Base-by-base conservation (phyloP, 139 green algal genomes). In the Raphidocelis subcapitata region DNA sequence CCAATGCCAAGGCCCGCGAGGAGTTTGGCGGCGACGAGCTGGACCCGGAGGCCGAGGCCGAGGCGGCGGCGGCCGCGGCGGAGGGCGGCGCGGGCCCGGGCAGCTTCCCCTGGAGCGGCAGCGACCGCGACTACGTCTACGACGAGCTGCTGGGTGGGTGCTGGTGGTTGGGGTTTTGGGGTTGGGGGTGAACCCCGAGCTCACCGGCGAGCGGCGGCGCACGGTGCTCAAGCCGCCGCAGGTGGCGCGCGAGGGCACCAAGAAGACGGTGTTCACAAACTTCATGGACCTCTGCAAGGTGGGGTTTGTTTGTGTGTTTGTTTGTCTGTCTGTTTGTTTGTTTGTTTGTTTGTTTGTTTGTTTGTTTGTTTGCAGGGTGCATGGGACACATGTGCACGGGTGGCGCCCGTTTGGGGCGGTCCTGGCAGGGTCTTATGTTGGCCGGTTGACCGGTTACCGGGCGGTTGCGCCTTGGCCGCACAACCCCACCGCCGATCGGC, bases 211-310 rank as follows among this genome's bases (percentile, higher is more conserved):
- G 79, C 91, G 93, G 66, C 86, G 88, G 18, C 84, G 94, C 44
- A 99, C 95, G 18, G 93, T 97, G 67, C 89, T 99, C 44, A 98
- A 97, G 80, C 95, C 96, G n/a, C 96, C 96, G 37, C 89, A 97
- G 85, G 95, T 99, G 65, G 89, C 95, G 5, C 87, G 96, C 54
- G 96, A 99, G 87, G 96, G 96, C 46, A 99, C 96, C 47, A 99
- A 99, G 88, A 99, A 99, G 92, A 99, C 96, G 4, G 96, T 99
- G 46, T 99, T 99, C 81, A 95, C 88, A 62, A 99, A 99, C 90
- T 99, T 98, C 81, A 96, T 97, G 88, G 96, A 99, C 76, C 88
- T 99, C 60, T 98, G 93, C 88, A 97, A 96, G 77, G 18, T 56
- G 16, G 16, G 18, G 49, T n/a, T n/a, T n/a, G n/a, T n/a, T n/a